A percentile compares a stretch with the other conserved stretches of the same genome.
phyloP scores from a whole-genome alignment of 2,329 filamentous ascomycete genomes.

The Nemania serpens region DNA sequence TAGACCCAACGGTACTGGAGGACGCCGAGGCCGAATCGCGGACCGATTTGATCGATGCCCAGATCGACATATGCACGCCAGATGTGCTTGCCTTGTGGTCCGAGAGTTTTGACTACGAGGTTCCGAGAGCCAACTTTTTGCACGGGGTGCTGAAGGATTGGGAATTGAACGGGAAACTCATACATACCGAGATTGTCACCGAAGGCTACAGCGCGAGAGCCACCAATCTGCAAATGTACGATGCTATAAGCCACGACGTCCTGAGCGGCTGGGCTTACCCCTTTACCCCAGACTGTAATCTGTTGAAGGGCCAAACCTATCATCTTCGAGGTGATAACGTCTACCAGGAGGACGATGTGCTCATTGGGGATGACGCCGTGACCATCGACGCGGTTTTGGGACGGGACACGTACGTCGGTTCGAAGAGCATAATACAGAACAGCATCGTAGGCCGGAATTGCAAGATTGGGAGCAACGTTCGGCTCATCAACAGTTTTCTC shows the following conservation, averaged over 20 bases:
- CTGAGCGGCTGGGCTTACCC: slow-evolving; percentile 86
- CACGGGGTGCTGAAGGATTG: slow-evolving; percentile 95
- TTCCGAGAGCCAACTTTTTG: slow-evolving; percentile 84
- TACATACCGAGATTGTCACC: slow-evolving; percentile 84
- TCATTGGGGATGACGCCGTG: slow-evolving; percentile 71
- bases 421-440: slow-evolving; percentile 70
- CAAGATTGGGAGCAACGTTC: slow-evolving; percentile 83
- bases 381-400: slow-evolving; percentile 78
- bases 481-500: slow-evolving; percentile 78
- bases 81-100: slow-evolving; percentile 95
- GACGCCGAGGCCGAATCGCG: slow-evolving; percentile 78
- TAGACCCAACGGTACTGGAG: slow-evolving; percentile 81
- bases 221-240: slow-evolving; percentile 85
- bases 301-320: slow-evolving; percentile 78
- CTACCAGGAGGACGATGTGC: slow-evolving; percentile 79
- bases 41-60: slow-evolving; percentile 87
- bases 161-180: slow-evolving; percentile 95
- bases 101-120: slow-evolving; percentile 96
- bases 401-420: slow-evolving; percentile 73
- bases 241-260: slow-evolving; percentile 86
- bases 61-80: slow-evolving; percentile 96
- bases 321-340: slow-evolving; percentile 69
- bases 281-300: slow-evolving; percentile 85
- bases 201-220: slow-evolving; percentile 87
- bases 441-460: slow-evolving; percentile 85